A percentile compares a stretch with the other conserved stretches of the same genome.
phyloP scores from a whole-genome alignment of 2,329 filamentous ascomycete species.

The Aureobasidium sp. region DNA sequence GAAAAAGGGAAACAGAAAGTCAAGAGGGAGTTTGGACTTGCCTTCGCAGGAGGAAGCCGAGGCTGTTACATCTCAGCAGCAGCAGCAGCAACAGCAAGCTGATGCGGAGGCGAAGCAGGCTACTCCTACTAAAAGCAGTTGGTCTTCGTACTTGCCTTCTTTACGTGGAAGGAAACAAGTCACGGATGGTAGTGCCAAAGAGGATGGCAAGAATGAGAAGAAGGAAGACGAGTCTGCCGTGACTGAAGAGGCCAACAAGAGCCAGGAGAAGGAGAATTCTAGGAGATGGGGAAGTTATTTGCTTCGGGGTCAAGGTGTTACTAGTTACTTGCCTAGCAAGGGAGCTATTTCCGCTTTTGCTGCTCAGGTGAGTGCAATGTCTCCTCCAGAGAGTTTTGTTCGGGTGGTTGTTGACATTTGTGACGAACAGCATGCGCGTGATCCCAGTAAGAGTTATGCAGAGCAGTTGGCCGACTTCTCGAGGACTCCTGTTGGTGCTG shows the following conservation, averaged over 20 bases:
- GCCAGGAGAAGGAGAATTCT: constrained; percentile 29
- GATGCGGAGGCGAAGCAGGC: neutral
- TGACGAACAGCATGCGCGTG: constrained; percentile 33
- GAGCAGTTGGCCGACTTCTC: constrained; percentile 46
- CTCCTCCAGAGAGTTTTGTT: neutral
- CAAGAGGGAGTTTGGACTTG: constrained; percentile 16
- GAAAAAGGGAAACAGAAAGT: constrained; percentile 10
- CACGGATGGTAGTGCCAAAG: constrained; percentile 17
- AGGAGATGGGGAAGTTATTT: constrained; percentile 43
- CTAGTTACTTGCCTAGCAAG: constrained; percentile 41
- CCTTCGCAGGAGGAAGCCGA: constrained; percentile 19
- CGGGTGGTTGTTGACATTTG: neutral
- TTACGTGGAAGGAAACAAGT: constrained; percentile 20
- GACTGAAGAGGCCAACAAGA: constrained; percentile 24
- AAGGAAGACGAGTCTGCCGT: constrained; percentile 15
- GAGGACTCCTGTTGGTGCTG: constrained; percentile 45
- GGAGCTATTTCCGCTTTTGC: constrained; percentile 40
- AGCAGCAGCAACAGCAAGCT: neutral
- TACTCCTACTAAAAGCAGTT: constrained; percentile 15
- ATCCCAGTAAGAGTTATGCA: constrained; percentile 43
- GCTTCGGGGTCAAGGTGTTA: constrained; percentile 42
- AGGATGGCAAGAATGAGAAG: constrained; percentile 18
- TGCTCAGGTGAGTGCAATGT: constrained; percentile 26
- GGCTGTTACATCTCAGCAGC: neutral
- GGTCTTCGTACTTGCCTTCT: constrained; percentile 19